Conservation (phyloP, 2,329 filamentous ascomycete species). For the Cadophora gregata region DNA sequence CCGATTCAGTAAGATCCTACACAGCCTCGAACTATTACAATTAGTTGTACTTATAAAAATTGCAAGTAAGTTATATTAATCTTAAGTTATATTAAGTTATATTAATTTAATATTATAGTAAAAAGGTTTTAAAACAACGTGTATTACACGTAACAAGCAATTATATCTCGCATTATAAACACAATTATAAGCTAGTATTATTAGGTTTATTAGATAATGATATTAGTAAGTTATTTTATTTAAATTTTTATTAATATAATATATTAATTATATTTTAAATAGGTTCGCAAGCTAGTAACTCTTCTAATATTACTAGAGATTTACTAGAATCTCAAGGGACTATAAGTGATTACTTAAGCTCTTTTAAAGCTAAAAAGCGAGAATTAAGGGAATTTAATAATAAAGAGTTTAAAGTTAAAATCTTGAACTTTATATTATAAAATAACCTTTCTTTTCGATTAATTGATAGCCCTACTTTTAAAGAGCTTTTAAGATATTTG, state of each 20-base stretch:
- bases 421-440: conserved; percentile 5
- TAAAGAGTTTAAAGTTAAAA: neutral
- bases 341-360: neutral
- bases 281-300: neutral
- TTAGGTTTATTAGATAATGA: neutral
- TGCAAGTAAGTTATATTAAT: conserved; percentile 6
- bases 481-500: neutral
- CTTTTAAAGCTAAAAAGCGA: neutral
- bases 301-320: conserved; percentile 3
- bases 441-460: conserved; percentile 6
- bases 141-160: neutral
- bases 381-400: neutral
- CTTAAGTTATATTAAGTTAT: neutral
- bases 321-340: neutral
- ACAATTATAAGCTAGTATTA: neutral
- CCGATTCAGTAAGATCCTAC: neutral
- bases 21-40: neutral
- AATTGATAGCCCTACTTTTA: conserved; percentile 2
- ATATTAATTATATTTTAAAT: neutral
- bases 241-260: neutral
- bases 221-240: neutral
- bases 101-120: conserved; percentile 1
- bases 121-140: neutral
- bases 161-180: neutral
- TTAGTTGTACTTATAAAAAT: conserved; percentile 3